Base-by-base conservation (phyloP, 108 stramenopile genomes). In the Nitzschia sp. region DNA sequence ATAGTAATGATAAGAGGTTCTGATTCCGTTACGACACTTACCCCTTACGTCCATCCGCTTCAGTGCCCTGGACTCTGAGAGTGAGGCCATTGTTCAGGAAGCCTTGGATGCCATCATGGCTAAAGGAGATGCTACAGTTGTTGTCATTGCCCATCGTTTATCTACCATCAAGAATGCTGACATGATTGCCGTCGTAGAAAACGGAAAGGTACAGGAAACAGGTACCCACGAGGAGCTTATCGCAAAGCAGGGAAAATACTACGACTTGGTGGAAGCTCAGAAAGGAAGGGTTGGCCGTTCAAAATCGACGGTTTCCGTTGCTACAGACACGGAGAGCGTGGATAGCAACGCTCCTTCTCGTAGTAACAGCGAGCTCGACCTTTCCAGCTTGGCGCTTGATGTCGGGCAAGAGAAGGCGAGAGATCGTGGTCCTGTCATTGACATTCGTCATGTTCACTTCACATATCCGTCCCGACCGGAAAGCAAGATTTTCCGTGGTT, bases 81-180 rank as follows among this genome's bases (percentile, higher is more conserved):
- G 76, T 30, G 95, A 96, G 64, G 49, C 54, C 23, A 68, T 78
- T 23, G 95, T 96, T 13, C 95, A 96, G 75, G 85, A 75, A 25
- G 93, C 97, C 13, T 25, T 89, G 24, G 88, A 86, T 34, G 76
- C 69, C 18, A 72, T 89, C 19, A 74, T 85, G 42, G 54, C 21
- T 9, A 47, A 55, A n/a, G 56, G 70, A 15, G 72, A 78, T 32
- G 55, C 72, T 33, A 96, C 93, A 2, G 82, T 81, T 15, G 48
- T 95, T 60, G 72, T 96, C 17, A 88, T 97, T 55, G 96, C 97
- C 8, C 97, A 98, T 70, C 80, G 97, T 9, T 70, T 97, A 23
- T 85, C 91, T 29, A 97, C 96, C 27, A 81, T 96, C 65, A 71
- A 79, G 21, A 66, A 82, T 70, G 95, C 96, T 1, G 93, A 97